Base-by-base conservation (phyloP, 2,329 filamentous ascomycete genomes). In the Scytalidium lignicola region DNA sequence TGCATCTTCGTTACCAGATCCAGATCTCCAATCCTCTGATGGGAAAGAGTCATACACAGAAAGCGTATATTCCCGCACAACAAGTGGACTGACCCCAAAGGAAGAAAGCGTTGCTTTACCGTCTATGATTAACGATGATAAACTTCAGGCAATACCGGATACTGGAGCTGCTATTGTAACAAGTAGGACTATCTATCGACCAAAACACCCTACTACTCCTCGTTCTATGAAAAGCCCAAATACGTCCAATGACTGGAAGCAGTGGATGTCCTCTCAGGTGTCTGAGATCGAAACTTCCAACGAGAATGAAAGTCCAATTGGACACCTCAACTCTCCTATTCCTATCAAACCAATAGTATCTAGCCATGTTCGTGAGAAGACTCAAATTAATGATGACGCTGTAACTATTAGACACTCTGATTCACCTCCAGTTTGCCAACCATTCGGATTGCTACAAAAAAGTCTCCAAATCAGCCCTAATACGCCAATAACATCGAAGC, bases 221-320 rank as follows among this genome's bases (percentile, higher is more conserved):
- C 26, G 26, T 28, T 15, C 5, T 9, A n/a, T 5, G 15, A 37
- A 37, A 15, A 75, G 72, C 1, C 68, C 68, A 1, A 65, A 67
- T 5, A 75, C 74, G 49, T 79, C 75, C 2, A 62, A 70, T 2
- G 77, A 79, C 50, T 80, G 76, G 78, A 79, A 79, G 60, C 72
- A 66, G 0, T 76, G 72, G 73, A 70, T 80, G 37, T 76, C 76
- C 8, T 69, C 74, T 2, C 74, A 79, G 40, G 70, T 76, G 8
- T 73, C 73, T 0, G 75, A 73, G 48, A 58, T 76, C 2, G 74
- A 78, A 47, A 55, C 52, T 39, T 44, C 49, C 18, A 62, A 62
- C 22, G 53, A 59, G 13, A 58, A 56, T 43, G 26, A 44, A 7
- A 29, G 23, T 13, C 32, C 28, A 18, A 52, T 39, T 17, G 43